Percentiles rank a stretch among this genome's conserved stretches.
phyloP scores from a whole-genome alignment of 177 flowering plant genomes.

The Vitis hybrid region DNA sequence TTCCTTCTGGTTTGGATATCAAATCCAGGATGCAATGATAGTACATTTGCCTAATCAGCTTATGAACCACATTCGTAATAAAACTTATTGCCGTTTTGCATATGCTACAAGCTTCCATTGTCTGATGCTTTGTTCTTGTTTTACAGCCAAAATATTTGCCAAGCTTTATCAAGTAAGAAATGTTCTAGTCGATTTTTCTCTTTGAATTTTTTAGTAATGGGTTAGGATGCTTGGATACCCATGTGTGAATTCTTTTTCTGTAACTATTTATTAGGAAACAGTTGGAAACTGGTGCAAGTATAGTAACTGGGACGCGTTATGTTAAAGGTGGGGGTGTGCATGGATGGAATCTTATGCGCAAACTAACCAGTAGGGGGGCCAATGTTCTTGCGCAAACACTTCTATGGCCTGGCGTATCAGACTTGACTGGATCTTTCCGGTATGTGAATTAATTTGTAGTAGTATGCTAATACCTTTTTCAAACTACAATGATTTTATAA shows the following conservation, averaged over 20 bases:
- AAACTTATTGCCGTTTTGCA: background rate
- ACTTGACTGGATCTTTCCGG: constrained; percentile 97
- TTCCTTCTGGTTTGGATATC: background rate
- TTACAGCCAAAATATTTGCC: constrained; percentile 96
- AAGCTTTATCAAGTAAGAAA: constrained; percentile 83
- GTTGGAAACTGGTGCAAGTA: constrained; percentile 82
- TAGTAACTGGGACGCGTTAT: constrained; percentile 96
- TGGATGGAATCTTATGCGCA: constrained; percentile 99
- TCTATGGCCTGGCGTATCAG: constrained; percentile 99
- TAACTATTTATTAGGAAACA: constrained; percentile 62
- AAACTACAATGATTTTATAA: background rate
- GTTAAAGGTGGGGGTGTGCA: constrained; percentile 96
- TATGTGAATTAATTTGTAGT: constrained; percentile 19
- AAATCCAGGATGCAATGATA: background rate
- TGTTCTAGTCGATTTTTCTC: background rate
- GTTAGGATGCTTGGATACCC: background rate
- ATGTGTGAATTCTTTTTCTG: background rate
- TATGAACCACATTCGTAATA: background rate
- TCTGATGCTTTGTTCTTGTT: constrained; percentile 25
- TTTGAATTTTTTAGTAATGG: background rate
- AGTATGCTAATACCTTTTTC: background rate
- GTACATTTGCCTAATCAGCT: background rate
- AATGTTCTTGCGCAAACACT: constrained; percentile 97
- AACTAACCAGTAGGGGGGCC: constrained; percentile 96
- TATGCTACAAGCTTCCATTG: background rate